These are phyloP conservation scores for Ilyonectria destructans DNA, from an alignment of 2,329 filamentous ascomycete species.

Conservation along the genomic window DNA sequence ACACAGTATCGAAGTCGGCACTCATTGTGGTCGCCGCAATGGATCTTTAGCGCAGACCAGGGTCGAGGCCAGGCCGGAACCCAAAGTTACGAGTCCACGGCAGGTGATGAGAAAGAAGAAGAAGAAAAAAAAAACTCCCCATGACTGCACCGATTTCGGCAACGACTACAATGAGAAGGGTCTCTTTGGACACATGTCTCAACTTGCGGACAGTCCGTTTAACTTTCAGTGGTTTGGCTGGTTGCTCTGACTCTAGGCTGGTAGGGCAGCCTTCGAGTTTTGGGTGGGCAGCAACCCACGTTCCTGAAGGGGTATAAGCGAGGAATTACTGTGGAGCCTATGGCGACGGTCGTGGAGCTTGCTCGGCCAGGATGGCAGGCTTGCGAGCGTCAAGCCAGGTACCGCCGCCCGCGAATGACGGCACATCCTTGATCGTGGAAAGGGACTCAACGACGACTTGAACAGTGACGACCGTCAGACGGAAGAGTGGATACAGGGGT, in stretches of 20 bases:
- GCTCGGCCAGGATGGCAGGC: constrained; percentile 23
- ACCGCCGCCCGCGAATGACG: constrained; percentile 24
- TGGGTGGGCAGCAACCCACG: constrained; percentile 39
- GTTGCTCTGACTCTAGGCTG: constrained; percentile 11
- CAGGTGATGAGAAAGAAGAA: neutral
- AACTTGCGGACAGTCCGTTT: constrained; percentile 30
- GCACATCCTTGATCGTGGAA: constrained; percentile 31
- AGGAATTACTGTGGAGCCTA: constrained; percentile 45
- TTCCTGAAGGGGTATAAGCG: constrained; percentile 48
- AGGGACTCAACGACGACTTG: constrained; percentile 21
- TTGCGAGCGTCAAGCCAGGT: constrained; percentile 28
- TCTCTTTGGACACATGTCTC: constrained; percentile 6
- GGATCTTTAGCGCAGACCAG: constrained; percentile 22
- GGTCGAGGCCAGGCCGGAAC: constrained; percentile 2
- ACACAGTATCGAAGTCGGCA: constrained; percentile 34
- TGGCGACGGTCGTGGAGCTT: constrained; percentile 27
- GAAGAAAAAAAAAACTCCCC: neutral
- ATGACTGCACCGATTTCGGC: constrained; percentile 1
- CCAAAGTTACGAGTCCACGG: constrained; percentile 7
- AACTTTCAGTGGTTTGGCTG: constrained; percentile 21
- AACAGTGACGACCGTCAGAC: constrained; percentile 25
- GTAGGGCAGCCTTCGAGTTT: constrained; percentile 22
- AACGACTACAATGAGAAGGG: constrained; percentile 5
- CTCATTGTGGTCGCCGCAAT: constrained; percentile 13
- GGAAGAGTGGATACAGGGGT: constrained; percentile 24